Base-by-base conservation (phyloP, 768 basidiomycete species). In the Lactarius trivialis region DNA sequence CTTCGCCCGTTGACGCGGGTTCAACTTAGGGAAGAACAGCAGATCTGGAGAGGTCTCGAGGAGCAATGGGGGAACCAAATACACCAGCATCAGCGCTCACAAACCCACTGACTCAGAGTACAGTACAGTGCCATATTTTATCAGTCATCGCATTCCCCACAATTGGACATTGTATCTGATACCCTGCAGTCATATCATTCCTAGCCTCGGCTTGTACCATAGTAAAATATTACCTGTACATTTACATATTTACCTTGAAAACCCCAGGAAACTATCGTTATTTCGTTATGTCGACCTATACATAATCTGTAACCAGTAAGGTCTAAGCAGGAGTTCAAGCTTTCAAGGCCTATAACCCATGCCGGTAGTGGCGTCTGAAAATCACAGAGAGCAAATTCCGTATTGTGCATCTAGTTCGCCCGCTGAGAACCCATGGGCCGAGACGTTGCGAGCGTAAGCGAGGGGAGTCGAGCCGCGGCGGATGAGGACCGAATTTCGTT, bases 21-120 rank as follows among this genome's bases (percentile, higher is more conserved):
- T 0, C 63, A 64, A 24, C 63, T 64, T 37, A 50, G 48, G 36
- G 51, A 60, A 1, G 63, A 43, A 7, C 54, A 56, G 14, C 30
- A 2, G 21, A 15, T 11, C 8, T 64, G 26, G 52, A 50, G 39
- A 15, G 19, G 11, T 15, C 37, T 64, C 33, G 53, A 19, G 24
- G 7, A 30, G 8, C 36, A 59, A 33, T 63, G 62, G 61, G 62
- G 33, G 0, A 21, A 24, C 15, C 62, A 28, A 9, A 32, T 17
- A 28, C 36, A 43, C n/a, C 45, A 14, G 5, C 33, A 6, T 5
- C 32, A 15, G 15, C 17, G 19, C 5, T 30, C 50, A 32, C 32
- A 9, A 19, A 19, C 30, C 50, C 17, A 32, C 8, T 51, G 15
- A 17, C 28, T 51, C 50, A 30, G 12, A 30, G 49, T 15, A 19